Base-by-base conservation (phyloP, 140 eudicot species). In the Ambrosia hybrid region DNA sequence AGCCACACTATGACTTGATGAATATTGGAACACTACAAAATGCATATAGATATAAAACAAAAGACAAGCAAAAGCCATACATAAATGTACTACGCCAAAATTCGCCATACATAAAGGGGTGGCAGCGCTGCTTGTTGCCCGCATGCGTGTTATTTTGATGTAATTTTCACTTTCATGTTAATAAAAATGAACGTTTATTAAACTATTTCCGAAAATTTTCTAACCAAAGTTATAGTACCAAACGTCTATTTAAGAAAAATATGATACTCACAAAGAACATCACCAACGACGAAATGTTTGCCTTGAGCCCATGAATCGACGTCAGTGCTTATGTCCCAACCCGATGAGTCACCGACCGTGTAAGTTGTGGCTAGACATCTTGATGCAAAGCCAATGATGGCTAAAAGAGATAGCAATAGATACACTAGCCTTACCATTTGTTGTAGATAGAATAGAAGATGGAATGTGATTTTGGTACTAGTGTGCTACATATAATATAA, bases 261-360 rank as follows among this genome's bases (percentile, higher is more conserved):
- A 34, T 2, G 13, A 55, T 60, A 84, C 88, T 73, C 43, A 85
- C 90, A 16, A 4, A 82, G 83, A 73, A 82, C 71, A 51, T 90
- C 97, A 5, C 97, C 95, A 13, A 82, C 86, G 9, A 69, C 45
- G 63, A 87, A 90, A 9, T 36, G 82, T 79, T 90, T 90, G 81
- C 51, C 85, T 9, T 61, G 62, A 9, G 75, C 69, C 97, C 97
- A 90, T 6, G 92, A 65, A 51, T 87, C 92, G 0, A 87, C 80
- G 51, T 88, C 81, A 2, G 92, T 85, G 79, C 92, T 85, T 51
- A 90, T 83, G 76, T 90, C 97, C 97, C 97, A 90, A 52, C 97
- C 97, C 21, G 90, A 77, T 17, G 37, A 77, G 65, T 73, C 97
- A 1, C 97, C 97, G 17, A 90, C 97, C 0, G 61, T 73, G 74